Percentiles rank a stretch among this genome's conserved stretches.
Evolutionary conservation across 2,329 filamentous ascomycete genomes (phyloP).

Genomic region (Tolypocladium inflatum): DNA sequence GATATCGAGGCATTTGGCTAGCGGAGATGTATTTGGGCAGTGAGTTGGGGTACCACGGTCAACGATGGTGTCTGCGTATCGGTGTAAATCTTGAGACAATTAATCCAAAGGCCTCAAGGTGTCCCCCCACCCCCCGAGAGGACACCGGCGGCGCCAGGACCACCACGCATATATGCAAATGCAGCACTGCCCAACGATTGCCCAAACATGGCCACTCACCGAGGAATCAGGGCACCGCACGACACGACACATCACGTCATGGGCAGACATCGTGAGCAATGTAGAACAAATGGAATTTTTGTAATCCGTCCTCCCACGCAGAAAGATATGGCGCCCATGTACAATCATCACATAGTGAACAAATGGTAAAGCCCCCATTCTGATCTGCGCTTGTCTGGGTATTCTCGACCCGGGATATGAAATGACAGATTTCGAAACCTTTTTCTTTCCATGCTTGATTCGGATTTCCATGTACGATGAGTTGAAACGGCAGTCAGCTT

Average conservation of each 20-base stretch:
- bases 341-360: neutral
- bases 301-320: neutral
- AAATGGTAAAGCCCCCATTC: neutral
- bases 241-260: neutral
- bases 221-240: neutral
- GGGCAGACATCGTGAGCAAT: neutral
- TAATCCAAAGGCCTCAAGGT: neutral
- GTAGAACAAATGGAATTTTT: neutral
- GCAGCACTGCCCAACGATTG: neutral
- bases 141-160: neutral
- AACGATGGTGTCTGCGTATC: neutral
- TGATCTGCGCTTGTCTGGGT: neutral
- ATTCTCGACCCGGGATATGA: neutral
- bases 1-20: neutral
- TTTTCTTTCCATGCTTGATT: neutral
- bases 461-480: neutral
- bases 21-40: neutral
- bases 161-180: neutral
- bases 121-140: neutral
- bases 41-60: neutral
- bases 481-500: neutral
- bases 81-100: neutral
- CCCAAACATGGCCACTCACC: neutral
- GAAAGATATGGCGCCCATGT: neutral
- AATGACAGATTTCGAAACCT: neutral